Conservation (phyloP, 345 rosid genomes). For the Populus simonii region DNA sequence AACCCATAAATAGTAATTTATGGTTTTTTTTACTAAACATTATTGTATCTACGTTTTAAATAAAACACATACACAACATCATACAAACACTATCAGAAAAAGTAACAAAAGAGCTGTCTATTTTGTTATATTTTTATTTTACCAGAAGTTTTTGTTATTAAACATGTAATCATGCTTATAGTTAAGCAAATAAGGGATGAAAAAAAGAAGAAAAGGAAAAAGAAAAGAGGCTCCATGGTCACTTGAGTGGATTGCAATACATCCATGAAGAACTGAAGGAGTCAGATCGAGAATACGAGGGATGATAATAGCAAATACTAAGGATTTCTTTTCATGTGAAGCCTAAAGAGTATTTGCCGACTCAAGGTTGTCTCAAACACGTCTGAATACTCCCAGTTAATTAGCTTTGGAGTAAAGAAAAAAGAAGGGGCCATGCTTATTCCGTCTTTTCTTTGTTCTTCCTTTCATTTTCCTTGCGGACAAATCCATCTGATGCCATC, state of each 20-base stretch:
- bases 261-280: background rate
- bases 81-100: too few relatives aligned
- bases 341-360: background rate
- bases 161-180: background rate
- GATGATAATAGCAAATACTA: background rate
- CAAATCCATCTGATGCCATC: background rate
- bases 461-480: background rate
- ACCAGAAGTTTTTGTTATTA: background rate
- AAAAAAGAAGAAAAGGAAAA: background rate
- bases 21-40: too few relatives aligned
- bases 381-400: background rate
- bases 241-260: background rate
- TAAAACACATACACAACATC: too few relatives aligned
- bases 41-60: too few relatives aligned
- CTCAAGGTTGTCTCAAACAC: background rate
- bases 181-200: background rate
- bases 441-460: background rate
- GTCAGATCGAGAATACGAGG: background rate
- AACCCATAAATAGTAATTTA: too few relatives aligned
- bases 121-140: background rate
- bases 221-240: background rate
- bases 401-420: constrained; percentile 14
- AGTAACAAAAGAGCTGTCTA: background rate
- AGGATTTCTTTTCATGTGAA: background rate
- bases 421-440: background rate